A percentile compares a stretch with the other conserved stretches of the same genome.
These are phyloP conservation scores for Monilinia aucupariae DNA, from an alignment of 2,329 filamentous ascomycete species.

Conservation along the genomic window DNA sequence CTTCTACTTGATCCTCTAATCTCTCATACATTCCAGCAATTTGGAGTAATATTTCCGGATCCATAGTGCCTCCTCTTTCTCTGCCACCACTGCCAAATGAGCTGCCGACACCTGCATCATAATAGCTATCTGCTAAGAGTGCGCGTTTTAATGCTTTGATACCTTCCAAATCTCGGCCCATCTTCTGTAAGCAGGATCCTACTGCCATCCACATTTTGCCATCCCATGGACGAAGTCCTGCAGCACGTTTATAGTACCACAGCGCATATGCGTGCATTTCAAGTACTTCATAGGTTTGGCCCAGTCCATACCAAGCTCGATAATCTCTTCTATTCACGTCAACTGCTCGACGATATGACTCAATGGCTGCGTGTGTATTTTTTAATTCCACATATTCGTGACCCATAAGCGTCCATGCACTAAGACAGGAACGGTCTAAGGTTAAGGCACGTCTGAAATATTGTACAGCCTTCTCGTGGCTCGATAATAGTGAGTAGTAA, in stretches of 20 bases:
- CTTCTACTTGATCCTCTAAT: constrained; percentile 69
- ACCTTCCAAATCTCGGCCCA: constrained; percentile 78
- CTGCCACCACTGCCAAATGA: constrained; percentile 39
- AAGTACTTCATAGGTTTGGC: constrained; percentile 93
- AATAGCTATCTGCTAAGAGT: constrained; percentile 79
- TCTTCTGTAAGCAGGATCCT: constrained; percentile 83
- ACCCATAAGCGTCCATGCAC: constrained; percentile 97
- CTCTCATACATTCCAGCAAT: constrained; percentile 87
- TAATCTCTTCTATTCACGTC: constrained; percentile 96
- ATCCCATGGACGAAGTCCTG: constrained; percentile 88
- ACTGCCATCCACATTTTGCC: constrained; percentile 99
- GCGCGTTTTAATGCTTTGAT: constrained; percentile 95
- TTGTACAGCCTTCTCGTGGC: constrained; percentile 96
- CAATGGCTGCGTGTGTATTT: constrained; percentile 95
- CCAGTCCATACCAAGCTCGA: constrained; percentile 94
- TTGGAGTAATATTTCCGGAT: constrained; percentile 84
- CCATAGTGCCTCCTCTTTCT: constrained; percentile 56
- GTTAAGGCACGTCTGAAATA: constrained; percentile 93
- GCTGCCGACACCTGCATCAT: constrained; percentile 56
- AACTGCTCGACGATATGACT: constrained; percentile 90
- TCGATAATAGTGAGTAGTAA: constrained; percentile 89
- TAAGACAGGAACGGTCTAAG: constrained; percentile 82
- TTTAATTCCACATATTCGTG: constrained; percentile 99
- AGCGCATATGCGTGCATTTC: constrained; percentile 97
- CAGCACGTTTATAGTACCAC: constrained; percentile 96